Evolutionary conservation across 2,329 filamentous ascomycete genomes (phyloP).

Genomic region (Pyricularia grisea): DNA sequence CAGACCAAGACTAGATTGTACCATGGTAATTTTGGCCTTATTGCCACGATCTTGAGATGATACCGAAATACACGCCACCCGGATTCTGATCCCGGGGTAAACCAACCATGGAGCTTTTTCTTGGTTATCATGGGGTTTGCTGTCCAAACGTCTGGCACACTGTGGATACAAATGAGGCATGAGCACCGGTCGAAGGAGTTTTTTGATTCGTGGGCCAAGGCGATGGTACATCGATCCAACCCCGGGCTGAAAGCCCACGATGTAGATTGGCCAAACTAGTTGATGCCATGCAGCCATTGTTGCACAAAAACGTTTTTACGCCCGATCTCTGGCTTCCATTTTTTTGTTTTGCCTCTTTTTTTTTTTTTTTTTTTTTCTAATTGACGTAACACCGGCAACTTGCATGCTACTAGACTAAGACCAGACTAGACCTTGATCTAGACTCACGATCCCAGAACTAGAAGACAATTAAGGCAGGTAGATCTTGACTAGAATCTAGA

Average conservation of each 20-base stretch:
- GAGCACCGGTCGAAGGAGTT: not conserved
- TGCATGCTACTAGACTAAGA: no score
- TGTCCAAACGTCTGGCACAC: not conserved
- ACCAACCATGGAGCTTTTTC: no score
- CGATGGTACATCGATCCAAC: not conserved
- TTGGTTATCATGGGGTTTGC: not conserved
- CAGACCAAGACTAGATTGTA: not conserved
- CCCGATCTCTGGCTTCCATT: no score
- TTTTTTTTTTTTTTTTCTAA: not conserved
- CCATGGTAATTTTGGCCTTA: not conserved
- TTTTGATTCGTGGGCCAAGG: not conserved
- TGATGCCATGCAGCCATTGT: not conserved
- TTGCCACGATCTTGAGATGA: not conserved
- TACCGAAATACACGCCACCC: no score
- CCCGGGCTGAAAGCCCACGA: not conserved
- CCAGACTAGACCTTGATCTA: no score
- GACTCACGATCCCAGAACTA: no score
- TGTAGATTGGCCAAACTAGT: not conserved
- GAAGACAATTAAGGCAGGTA: no score
- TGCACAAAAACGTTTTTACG: not conserved
- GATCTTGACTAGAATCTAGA: no score
- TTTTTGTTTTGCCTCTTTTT: not conserved
- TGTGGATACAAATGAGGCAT: not conserved
- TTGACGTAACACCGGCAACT: not conserved
- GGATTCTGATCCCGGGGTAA: no score